These are phyloP conservation scores for Myxozyma kluyveri DNA, from an alignment of 805 yeast species.

Conservation along the genomic window DNA sequence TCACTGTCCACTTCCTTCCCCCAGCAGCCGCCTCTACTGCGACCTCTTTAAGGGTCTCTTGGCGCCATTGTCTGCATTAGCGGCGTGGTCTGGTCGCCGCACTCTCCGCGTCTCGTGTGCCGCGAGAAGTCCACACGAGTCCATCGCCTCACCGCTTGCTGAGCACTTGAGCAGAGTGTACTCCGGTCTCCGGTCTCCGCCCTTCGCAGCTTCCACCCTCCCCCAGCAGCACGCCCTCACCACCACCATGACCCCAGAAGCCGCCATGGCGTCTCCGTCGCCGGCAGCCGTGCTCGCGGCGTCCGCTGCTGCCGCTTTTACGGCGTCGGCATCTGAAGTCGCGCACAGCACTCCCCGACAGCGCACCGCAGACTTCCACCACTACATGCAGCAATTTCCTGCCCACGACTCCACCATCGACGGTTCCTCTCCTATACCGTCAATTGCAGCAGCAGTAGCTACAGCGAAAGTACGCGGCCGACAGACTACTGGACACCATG, in stretches of 20 bases:
- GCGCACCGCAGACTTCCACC: too few relatives aligned
- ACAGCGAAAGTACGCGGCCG: not conserved
- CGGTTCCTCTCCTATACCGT: too few relatives aligned
- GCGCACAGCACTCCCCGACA: too few relatives aligned
- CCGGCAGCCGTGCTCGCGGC: not conserved
- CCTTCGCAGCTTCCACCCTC: not conserved
- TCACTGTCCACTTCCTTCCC: too few relatives aligned
- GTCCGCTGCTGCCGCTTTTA: not conserved
- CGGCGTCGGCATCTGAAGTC: not conserved
- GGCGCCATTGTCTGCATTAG: too few relatives aligned
- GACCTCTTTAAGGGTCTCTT: too few relatives aligned
- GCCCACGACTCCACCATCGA: too few relatives aligned
- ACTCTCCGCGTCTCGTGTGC: not conserved
- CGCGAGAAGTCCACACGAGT: not conserved
- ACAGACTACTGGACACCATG: not conserved
- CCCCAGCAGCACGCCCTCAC: not conserved
- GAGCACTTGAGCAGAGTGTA: too few relatives aligned
- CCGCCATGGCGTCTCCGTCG: not conserved
- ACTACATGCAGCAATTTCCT: too few relatives aligned
- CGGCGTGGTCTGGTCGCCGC: too few relatives aligned
- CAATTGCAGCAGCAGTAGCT: not conserved
- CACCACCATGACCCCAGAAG: conserved; percentile 6
- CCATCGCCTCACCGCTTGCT: too few relatives aligned
- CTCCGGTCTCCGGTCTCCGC: not conserved
- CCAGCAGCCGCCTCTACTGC: too few relatives aligned